Percentiles rank a stretch among this genome's conserved stretches.
Evolutionary conservation across 2,329 filamentous ascomycete species (phyloP).

Genomic region (Torrubiella hemipterigena): DNA sequence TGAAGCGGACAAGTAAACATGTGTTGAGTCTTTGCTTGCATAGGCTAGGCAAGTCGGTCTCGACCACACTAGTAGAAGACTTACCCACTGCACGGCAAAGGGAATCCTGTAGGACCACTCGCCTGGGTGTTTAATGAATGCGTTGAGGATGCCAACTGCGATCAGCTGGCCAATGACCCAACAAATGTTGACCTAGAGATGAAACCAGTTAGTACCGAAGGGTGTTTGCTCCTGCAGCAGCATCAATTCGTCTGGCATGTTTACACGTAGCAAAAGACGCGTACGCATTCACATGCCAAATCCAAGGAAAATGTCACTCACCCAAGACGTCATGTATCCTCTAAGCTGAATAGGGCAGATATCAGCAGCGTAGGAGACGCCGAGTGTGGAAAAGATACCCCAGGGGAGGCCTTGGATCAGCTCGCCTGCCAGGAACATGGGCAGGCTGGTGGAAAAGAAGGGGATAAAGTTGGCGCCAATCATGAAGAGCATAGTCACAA

Average conservation of each 20-base stretch:
- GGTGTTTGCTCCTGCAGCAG: no score
- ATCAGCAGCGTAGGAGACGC: conserved; percentile 48
- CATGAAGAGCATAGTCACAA: conserved; percentile 22
- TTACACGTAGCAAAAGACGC: no score
- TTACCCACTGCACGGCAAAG: conserved; percentile 46
- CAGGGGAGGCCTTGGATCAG: conserved; percentile 47
- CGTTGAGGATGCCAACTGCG: conserved; percentile 40
- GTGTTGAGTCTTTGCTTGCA: no score
- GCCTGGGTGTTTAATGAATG: conserved; percentile 28
- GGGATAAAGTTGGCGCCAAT: conserved; percentile 32
- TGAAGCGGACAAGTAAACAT: not conserved
- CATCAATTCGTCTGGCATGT: no score
- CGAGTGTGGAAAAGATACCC: conserved; percentile 53
- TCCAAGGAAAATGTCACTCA: no score
- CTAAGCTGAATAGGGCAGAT: conserved; percentile 45
- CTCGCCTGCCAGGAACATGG: conserved; percentile 32
- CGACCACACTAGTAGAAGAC: no score
- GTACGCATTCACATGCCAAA: no score
- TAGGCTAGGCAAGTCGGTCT: no score
- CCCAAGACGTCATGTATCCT: conserved; percentile 21
- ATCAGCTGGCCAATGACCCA: conserved; percentile 52
- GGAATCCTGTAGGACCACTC: conserved; percentile 29
- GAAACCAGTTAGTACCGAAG: no score
- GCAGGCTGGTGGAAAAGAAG: conserved; percentile 32
- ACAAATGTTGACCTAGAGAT: conserved; percentile 52